Evolutionary conservation across 306 rosid species (phyloP), one percentile per base, ranked within the genome.

Genomic region (Betula pendula): DNA sequence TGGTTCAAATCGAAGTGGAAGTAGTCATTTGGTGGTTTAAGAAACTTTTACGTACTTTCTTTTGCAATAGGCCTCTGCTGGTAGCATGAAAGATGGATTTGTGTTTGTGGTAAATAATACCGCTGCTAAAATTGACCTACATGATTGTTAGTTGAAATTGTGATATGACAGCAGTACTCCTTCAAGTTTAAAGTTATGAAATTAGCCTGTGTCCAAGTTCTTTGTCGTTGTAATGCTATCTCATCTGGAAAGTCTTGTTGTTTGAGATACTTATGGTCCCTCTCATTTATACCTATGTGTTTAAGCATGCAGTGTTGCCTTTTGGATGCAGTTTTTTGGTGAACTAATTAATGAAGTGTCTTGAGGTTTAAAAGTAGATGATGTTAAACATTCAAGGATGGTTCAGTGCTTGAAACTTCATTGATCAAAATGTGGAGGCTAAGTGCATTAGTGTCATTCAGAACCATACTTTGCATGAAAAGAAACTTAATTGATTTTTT

Each of bases 391-490:
- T 24, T 53, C 62, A 2, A 42, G 25, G 20, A 24, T n/a, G 47
- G 52, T 48, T 69, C 20, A 68, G 49, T 68, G 50, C 8, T 45
- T 17, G 40, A 52, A 13, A 67, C 20, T 43, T 48, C 7, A 15
- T 4, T 55, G 59, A 59, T 58, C 16, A 40, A 38, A n/a, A 58
- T 62, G 27, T 59, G 68, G 50, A 48, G 65, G 45, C 20, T 6
- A 56, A 76, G 70, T 73, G 71, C 60, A 71, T 59, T 52, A 50
- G 29, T 38, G 27, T 74, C 76, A 80, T 74, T 77, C 19, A 25
- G 52, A 65, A 27, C 53, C 42, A 62, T 76, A 71, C 69, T 68
- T 14, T 38, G 60, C 81, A 38, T 31, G 71, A 7, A 68, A 72
- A 45, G 38, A 62, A 70, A 55, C 38, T 20, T 59, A 33, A n/a